A percentile compares a stretch with the other conserved stretches of the same genome.
These are phyloP conservation scores for Salicornia ramosissima DNA, from an alignment of 148 eudicot genomes.

Conservation along the genomic window DNA sequence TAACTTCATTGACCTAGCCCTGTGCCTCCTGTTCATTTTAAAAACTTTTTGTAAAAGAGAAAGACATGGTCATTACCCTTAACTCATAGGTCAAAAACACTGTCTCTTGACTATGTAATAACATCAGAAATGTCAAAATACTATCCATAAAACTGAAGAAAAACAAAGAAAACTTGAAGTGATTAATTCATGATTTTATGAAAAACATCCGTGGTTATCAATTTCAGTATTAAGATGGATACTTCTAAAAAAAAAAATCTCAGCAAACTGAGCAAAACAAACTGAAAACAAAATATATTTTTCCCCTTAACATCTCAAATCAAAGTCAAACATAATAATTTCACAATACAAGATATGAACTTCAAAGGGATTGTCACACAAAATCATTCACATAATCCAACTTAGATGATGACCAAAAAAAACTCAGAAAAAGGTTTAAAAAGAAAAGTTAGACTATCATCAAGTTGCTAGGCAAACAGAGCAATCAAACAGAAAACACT, in stretches of 20 bases:
- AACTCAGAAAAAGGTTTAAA: no score
- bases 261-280: background rate
- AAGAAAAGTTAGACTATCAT: background rate
- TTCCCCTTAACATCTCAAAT: background rate
- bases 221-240: background rate
- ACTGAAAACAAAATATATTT: background rate
- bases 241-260: background rate
- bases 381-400: background rate
- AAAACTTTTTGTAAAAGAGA: background rate
- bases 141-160: background rate
- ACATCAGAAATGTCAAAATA: background rate
- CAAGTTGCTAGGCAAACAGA: background rate
- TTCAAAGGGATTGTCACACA: background rate
- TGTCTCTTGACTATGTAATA: background rate
- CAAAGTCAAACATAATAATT: background rate
- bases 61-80: background rate
- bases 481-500: background rate
- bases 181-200: background rate
- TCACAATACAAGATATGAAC: background rate
- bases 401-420: no score
- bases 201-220: background rate
- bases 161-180: background rate
- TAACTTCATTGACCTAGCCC: constrained; percentile 1
- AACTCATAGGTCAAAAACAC: no score
- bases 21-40: no score